phyloP scores from a whole-genome alignment of 1,284 basidiomycete species.

The Neonothopanus nambi region DNA sequence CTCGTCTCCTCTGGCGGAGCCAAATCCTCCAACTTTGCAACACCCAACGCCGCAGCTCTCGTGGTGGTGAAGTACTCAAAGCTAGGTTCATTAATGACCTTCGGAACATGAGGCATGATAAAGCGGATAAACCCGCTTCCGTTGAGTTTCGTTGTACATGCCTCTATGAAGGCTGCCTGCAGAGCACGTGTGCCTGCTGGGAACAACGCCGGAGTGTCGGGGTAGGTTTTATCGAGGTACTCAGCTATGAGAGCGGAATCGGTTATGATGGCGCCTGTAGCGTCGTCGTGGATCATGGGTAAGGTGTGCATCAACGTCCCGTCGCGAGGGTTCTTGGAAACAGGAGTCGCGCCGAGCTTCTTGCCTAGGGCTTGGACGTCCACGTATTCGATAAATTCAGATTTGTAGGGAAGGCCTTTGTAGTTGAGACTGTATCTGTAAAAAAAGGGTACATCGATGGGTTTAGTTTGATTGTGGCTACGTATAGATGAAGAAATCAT shows the following conservation, averaged over 20 bases:
- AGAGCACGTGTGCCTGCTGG: conserved; percentile 18
- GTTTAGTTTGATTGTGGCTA: background rate
- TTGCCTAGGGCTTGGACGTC: conserved; percentile 11
- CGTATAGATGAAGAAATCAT: too few relatives aligned
- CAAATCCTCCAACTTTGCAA: conserved; percentile 27
- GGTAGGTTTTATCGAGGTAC: conserved; percentile 36
- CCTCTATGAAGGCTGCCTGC: conserved; percentile 24
- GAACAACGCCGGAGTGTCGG: conserved; percentile 24
- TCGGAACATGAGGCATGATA: background rate
- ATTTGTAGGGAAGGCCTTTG: conserved; percentile 8
- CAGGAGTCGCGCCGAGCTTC: conserved; percentile 18
- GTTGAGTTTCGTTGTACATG: conserved; percentile 13
- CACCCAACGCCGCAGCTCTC: conserved; percentile 28
- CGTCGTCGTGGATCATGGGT: conserved; percentile 20
- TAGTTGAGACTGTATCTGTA: conserved; percentile 2
- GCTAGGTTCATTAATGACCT: conserved; percentile 24
- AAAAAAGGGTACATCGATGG: background rate
- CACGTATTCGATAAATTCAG: conserved; percentile 3
- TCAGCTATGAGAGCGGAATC: conserved; percentile 32
- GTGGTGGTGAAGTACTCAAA: conserved; percentile 30
- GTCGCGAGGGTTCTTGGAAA: conserved; percentile 10
- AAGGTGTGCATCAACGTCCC: conserved; percentile 23
- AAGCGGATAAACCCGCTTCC: conserved; percentile 2
- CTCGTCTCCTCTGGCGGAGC: conserved; percentile 19
- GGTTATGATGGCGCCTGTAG: conserved; percentile 23